Evolutionary conservation across 23 red algal genomes (phyloP), one percentile per base, ranked within the genome.

Genomic region (Agarophyton chilense): DNA sequence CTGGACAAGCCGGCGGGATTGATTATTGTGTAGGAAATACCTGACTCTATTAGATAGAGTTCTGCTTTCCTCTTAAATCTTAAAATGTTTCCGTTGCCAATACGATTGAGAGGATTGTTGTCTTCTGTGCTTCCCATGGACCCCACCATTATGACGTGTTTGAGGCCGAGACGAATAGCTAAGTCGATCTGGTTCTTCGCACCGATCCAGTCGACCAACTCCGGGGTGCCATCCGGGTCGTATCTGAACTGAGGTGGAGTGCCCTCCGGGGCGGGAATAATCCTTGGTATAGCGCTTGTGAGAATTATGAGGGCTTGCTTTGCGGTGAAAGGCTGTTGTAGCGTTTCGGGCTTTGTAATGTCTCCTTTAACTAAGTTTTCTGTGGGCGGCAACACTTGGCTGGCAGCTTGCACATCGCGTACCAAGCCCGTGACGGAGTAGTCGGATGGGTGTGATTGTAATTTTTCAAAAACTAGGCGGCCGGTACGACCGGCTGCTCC

Each of bases 81-180:
- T 25, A 96, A 88, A 35, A 96, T 96, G 57, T 96, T 96, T 38
- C 90, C 90, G 67, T 93, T 93, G 14, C 94, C 94, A 14, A 96
- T 14, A 18, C 71, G 66, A 77, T 96, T 96, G 57, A 96, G 73
- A n/a, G 74, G 76, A 39, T 96, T 85, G 70, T 72, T 76, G 6
- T 87, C 85, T 11, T 82, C 78, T 17, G 94, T 96, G 65, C 84
- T 81, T 7, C 79, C 88, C 82, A 89, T 93, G 4, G 66, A 81
- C 10, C 94, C 90, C 78, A 96, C 82, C 5, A 92, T 8, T 0
- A 92, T 73, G 55, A 96, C 75, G 61, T 96, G 88, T 9, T 79
- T 85, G 22, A 92, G 18, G n/a, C 88, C 94, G 7, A 71, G 43
- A 32, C 92, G 54, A 10, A 87, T 96, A n/a, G 94, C 88, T 0